These are phyloP conservation scores for Peronospora destructor DNA, from an alignment of 352 stramenopile species.

Conservation along the genomic window DNA sequence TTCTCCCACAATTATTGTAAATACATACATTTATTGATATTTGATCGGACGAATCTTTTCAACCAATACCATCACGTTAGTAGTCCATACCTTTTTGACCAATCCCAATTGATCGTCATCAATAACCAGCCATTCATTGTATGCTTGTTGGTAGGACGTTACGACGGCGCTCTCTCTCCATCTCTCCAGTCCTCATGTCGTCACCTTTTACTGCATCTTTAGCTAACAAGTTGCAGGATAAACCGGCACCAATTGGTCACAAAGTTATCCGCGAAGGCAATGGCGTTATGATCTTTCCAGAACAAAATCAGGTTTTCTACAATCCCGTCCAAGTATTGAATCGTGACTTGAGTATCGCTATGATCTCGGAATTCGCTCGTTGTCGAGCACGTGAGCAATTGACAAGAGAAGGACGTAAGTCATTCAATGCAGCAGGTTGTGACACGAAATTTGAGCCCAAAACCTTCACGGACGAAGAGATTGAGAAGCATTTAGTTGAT, in stretches of 20 bases:
- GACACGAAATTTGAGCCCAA: slow-evolving; percentile 35
- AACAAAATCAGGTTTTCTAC: slow-evolving; percentile 90
- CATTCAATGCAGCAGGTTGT: slow-evolving; percentile 30
- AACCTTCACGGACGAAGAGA: slow-evolving; percentile 58
- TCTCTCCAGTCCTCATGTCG: slow-evolving; percentile 23
- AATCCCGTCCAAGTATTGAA: slow-evolving; percentile 97
- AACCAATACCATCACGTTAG: neutral
- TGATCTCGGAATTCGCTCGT: slow-evolving; percentile 96
- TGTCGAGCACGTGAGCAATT: slow-evolving; percentile 70
- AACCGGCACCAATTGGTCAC: slow-evolving; percentile 51
- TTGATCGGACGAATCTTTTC: neutral
- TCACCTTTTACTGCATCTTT: slow-evolving; percentile 43
- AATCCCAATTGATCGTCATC: neutral
- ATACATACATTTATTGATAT: neutral
- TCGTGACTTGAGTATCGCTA: slow-evolving; percentile 96
- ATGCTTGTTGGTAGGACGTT: slow-evolving; percentile 15
- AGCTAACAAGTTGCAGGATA: slow-evolving; percentile 56
- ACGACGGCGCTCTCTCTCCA: neutral
- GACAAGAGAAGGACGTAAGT: slow-evolving; percentile 66
- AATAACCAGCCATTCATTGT: slow-evolving; percentile 10
- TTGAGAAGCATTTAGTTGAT: slow-evolving; percentile 56
- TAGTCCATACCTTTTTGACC: neutral
- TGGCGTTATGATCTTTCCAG: slow-evolving; percentile 87
- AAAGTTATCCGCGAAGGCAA: slow-evolving; percentile 88
- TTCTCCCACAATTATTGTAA: neutral